A percentile compares a stretch with the other conserved stretches of the same genome.
Conservation (phyloP, 139 green algal genomes). For the Chlorella sorokiniana region DNA sequence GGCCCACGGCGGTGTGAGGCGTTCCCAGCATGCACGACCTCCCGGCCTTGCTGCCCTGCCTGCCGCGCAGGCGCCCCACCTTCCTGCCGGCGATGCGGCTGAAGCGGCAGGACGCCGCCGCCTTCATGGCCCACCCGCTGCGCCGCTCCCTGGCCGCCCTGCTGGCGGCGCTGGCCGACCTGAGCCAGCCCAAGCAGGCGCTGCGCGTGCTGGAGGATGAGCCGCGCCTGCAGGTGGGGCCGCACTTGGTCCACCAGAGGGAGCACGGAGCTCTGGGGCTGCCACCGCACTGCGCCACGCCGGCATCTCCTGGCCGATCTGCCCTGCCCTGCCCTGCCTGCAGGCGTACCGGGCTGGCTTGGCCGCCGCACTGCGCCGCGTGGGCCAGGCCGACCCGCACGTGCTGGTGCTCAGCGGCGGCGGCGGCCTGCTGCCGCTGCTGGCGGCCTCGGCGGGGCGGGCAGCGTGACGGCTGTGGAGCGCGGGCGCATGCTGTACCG, state of each 20-base stretch:
- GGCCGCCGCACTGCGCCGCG: neutral
- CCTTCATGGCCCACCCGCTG: slow-evolving; percentile 27
- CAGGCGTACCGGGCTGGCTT: slow-evolving; percentile 23
- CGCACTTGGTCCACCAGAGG: neutral
- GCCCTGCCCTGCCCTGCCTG: neutral
- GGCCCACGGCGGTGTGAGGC: neutral
- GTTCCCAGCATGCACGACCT: too few relatives aligned
- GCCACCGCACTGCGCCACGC: neutral
- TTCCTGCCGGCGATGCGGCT: slow-evolving; percentile 63
- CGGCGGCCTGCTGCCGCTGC: slow-evolving; percentile 48
- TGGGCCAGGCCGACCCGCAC: slow-evolving; percentile 27
- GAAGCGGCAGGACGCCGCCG: neutral
- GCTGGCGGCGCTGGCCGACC: slow-evolving; percentile 53
- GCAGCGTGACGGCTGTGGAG: slow-evolving; percentile 52
- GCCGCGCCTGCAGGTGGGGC: slow-evolving; percentile 15
- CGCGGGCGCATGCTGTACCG: slow-evolving; percentile 64
- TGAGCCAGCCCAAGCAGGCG: slow-evolving; percentile 54
- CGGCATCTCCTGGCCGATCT: neutral
- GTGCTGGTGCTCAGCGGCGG: slow-evolving; percentile 55
- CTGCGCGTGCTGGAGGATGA: slow-evolving; percentile 46
- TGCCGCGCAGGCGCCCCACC: slow-evolving; percentile 62
- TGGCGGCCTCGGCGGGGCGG: slow-evolving; percentile 45
- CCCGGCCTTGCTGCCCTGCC: neutral
- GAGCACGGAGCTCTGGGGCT: neutral
- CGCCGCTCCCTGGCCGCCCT: slow-evolving; percentile 42